These are phyloP conservation scores for Aspergillus awamori DNA, from an alignment of 2,329 filamentous ascomycete species.

Conservation along the genomic window DNA sequence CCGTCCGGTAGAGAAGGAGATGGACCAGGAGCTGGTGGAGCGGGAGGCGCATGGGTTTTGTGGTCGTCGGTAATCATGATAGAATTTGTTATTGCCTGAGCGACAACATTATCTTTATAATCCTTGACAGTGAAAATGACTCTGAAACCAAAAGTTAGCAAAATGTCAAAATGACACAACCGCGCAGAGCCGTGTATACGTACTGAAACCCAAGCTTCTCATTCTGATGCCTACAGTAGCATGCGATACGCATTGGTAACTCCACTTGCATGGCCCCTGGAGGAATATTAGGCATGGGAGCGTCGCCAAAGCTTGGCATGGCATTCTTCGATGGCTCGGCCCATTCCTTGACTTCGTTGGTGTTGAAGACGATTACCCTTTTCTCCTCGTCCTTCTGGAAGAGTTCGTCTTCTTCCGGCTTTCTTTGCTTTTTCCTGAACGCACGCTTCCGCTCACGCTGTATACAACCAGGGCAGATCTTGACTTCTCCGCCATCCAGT, in stretches of 20 bases:
- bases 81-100: slow-evolving; percentile 80
- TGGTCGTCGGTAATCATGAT: slow-evolving; percentile 99
- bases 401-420: slow-evolving; percentile 85
- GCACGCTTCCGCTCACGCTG: slow-evolving; percentile 88
- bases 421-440: slow-evolving; percentile 89
- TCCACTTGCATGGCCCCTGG: slow-evolving; percentile 74
- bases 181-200: slow-evolving; percentile 24
- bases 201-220: slow-evolving; percentile 85
- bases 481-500: slow-evolving; percentile 87
- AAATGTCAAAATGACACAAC: not conserved
- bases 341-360: slow-evolving; percentile 83
- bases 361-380: slow-evolving; percentile 89
- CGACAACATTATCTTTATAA: slow-evolving; percentile 71
- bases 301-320: slow-evolving; percentile 47
- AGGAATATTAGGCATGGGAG: slow-evolving; percentile 36
- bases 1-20: slow-evolving; percentile 41
- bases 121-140: slow-evolving; percentile 97
- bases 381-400: slow-evolving; percentile 81
- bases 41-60: slow-evolving; percentile 71
- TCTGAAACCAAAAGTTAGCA: slow-evolving; percentile 36
- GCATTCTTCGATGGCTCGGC: slow-evolving; percentile 62
- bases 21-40: slow-evolving; percentile 36
- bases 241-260: slow-evolving; percentile 92
- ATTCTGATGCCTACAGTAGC: slow-evolving; percentile 92
- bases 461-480: slow-evolving; percentile 90